These are phyloP conservation scores for Microbotryomycetes sp. DNA, from an alignment of 1,284 basidiomycete genomes.

Conservation along the genomic window DNA sequence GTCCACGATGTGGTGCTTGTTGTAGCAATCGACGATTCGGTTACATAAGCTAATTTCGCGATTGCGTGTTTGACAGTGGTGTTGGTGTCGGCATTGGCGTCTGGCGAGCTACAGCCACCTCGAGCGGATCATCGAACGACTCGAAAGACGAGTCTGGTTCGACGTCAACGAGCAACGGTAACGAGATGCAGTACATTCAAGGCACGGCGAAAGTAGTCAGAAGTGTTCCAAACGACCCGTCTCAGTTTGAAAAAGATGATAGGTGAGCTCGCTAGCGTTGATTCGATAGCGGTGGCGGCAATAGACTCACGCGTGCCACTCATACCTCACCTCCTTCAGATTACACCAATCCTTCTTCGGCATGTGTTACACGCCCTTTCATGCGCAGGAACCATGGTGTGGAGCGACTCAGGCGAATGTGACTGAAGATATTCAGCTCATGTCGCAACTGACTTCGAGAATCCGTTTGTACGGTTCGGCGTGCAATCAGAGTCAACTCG, in stretches of 20 bases:
- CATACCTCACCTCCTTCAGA: constrained; percentile 23
- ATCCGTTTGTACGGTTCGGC: constrained; percentile 44
- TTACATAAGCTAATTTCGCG: too few species aligned
- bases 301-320: neutral
- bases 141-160: neutral
- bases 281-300: neutral
- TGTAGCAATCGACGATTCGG: too few species aligned
- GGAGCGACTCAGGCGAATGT: constrained; percentile 41
- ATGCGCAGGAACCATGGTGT: constrained; percentile 26
- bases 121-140: neutral
- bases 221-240: constrained; percentile 24
- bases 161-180: constrained; percentile 7
- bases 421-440: constrained; percentile 42
- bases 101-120: constrained; percentile 14
- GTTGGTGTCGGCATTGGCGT: constrained; percentile 21
- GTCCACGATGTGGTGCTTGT: neutral
- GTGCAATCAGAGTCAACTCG: constrained; percentile 51
- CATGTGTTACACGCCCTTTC: constrained; percentile 63
- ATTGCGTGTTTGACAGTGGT: neutral
- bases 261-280: neutral
- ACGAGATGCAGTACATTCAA: constrained; percentile 6
- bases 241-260: constrained; percentile 20
- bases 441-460: constrained; percentile 42
- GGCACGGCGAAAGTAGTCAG: constrained; percentile 26
- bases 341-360: constrained; percentile 63